Evolutionary conservation across 768 basidiomycete genomes (phyloP), one percentile per base, ranked within the genome.

Genomic region (Pilatotrama ljubarskyi): DNA sequence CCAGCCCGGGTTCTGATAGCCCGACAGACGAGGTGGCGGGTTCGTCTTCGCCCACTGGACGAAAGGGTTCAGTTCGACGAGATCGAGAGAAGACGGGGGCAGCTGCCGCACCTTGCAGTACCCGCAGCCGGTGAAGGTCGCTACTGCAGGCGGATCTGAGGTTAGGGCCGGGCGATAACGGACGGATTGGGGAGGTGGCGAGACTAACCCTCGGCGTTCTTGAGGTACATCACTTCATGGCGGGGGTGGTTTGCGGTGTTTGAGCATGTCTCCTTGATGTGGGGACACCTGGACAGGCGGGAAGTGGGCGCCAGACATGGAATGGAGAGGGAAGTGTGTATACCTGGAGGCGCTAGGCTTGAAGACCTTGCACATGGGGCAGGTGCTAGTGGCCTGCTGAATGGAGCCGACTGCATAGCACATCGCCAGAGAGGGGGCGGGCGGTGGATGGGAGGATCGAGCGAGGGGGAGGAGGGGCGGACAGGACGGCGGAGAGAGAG

Each of bases 331-430:
- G 47, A 60, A 59, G 54, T 50, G 53, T 46, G 56, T 32, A 56
- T 68, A 87, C 88, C 84, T 86, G 65, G 82, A 69, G 54, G 72
- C 72, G 57, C 75, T 86, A 72, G 71, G 86, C 77, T 77, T 80
- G 77, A 87, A 91, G 65, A 91, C 88, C 78, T 84, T 88, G 82
- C 91, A 92, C 89, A 93, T 91, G 3, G 89, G 87, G 71, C 91
- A 93, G 59, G 82, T 80, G 58, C 80, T 80, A 46, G 82, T 82
- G 22, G 84, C 81, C 74, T 87, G 84, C 75, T 88, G 85, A 68
- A 85, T 73, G 44, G 88, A 87, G 68, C 86, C 86, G 59, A 84
- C 78, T 55, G 80, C 80, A 73, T 85, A 87, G 75, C 91, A 93
- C 90, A 92, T 92, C 62, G 68, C 72, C 76, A 62, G 66, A 47